A percentile compares a stretch with the other conserved stretches of the same genome.
Conservation (phyloP, 2,329 filamentous ascomycete species). For the Alternaria novae-zelandiae region DNA sequence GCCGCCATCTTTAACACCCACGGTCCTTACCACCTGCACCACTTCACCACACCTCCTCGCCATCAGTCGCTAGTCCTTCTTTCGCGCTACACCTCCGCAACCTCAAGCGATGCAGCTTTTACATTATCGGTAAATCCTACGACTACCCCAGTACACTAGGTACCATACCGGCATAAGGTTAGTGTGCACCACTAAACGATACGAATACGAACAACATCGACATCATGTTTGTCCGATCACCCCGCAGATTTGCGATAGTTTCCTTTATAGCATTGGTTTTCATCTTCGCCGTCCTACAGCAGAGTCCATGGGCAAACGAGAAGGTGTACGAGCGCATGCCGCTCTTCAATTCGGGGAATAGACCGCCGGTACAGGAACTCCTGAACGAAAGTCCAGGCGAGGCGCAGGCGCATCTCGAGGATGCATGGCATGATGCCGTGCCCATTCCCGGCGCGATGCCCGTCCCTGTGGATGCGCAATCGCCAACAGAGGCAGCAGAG, state of each 20-base stretch:
- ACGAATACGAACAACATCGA: slow-evolving; percentile 28
- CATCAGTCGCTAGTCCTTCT: slow-evolving; percentile 9
- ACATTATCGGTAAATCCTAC: slow-evolving; percentile 21
- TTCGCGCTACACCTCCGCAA: slow-evolving; percentile 6
- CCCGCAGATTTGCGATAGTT: slow-evolving; percentile 48
- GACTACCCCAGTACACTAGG: slow-evolving; percentile 15
- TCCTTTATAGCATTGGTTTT: slow-evolving; percentile 44
- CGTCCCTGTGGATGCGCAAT: neutral
- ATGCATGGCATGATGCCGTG: slow-evolving; percentile 28
- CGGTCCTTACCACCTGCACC: slow-evolving; percentile 10
- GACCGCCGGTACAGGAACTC: slow-evolving; percentile 18
- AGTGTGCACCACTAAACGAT: slow-evolving; percentile 19
- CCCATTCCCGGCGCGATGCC: slow-evolving; percentile 20
- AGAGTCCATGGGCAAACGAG: slow-evolving; percentile 36
- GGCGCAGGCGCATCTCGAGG: slow-evolving; percentile 23
- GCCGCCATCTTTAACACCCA: neutral
- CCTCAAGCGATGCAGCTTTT: slow-evolving; percentile 26
- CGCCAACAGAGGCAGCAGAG: neutral
- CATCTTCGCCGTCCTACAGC: slow-evolving; percentile 35
- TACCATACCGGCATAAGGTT: slow-evolving; percentile 23
- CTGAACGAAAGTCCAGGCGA: slow-evolving; percentile 13
- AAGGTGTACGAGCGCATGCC: slow-evolving; percentile 36
- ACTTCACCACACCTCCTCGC: neutral
- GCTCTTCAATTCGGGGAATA: slow-evolving; percentile 21
- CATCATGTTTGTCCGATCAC: slow-evolving; percentile 46